Evolutionary conservation across 768 basidiomycete species (phyloP), one percentile per base, ranked within the genome.

Genomic region (Russula brevipes): DNA sequence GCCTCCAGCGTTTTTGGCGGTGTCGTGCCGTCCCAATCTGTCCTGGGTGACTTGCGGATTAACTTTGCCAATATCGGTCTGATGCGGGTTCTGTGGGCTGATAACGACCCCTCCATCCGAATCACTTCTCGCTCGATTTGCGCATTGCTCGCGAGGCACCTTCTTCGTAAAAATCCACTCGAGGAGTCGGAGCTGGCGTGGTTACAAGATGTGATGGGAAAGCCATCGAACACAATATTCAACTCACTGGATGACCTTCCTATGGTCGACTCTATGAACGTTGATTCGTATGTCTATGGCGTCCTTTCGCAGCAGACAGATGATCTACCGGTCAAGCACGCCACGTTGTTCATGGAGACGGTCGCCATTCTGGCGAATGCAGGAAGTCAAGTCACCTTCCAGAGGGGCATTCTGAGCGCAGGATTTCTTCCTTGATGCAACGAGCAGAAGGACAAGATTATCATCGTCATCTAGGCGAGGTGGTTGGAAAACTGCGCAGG

Each of bases 381-480:
- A 12, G 60, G 47, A 33, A 51, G 47, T 14, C 39, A 36, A 16
- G 19, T 24, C 9, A 14, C 46, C 47, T 14, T 61, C 33, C 54
- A 19, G 17, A 35, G 54, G 24, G 35, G 38, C 5, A 9, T n/a
- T 33, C 19, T 5, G 30, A 54, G 53, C n/a, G 6, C 30, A 12
- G 47, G n/a, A 19, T 56, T 36, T 50, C 39, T 42, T 49, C 39
- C 38, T 31, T 56, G 30, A 35, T 61, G 6, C 24, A 12, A 33
- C 60, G 54, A 6, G 54, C 47, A 45, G 35, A 44, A 24, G 44
- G 41, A 33, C 16, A 59, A 4, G 24, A 62, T 16, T 17, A 30
- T 70, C 77, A 52, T 70, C 72, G n/a, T 70, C 77, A 50, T 70
- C 72, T 17, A 70, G 72, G 50, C 72, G 70, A 66, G 69, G 72